Conservation (phyloP, 345 rosid species). For the Eucalyptus pauciflora region DNA sequence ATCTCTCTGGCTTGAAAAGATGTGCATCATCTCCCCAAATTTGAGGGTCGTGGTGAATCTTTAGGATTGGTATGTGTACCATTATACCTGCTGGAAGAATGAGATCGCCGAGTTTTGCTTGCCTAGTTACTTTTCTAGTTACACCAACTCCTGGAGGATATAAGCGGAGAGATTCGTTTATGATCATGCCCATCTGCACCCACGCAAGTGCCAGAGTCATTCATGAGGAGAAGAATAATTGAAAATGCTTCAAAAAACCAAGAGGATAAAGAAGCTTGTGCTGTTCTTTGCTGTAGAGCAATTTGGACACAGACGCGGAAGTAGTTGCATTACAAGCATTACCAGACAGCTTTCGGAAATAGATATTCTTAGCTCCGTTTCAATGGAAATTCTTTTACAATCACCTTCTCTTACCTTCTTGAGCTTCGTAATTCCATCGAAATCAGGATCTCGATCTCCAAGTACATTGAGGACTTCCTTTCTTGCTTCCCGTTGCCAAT, state of each 20-base stretch:
- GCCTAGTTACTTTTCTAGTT: background rate
- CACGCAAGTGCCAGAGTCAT: too few species aligned
- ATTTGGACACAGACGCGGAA: too few species aligned
- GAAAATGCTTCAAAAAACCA: too few species aligned
- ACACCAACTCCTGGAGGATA: background rate
- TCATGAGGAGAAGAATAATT: too few species aligned
- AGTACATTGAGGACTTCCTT: constrained; percentile 17
- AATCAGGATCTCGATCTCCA: background rate
- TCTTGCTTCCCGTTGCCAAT: constrained; percentile 28
- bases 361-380: too few species aligned
- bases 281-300: too few species aligned
- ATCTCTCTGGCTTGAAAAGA: constrained; percentile 35
- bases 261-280: too few species aligned
- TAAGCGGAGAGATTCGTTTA: background rate
- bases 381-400: background rate
- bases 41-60: constrained; percentile 17
- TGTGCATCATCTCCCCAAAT: constrained; percentile 37
- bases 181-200: constrained; percentile 11
- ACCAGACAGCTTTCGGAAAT: too few species aligned
- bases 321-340: too few species aligned
- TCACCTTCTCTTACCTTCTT: background rate
- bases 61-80: background rate
- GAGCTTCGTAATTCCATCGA: background rate
- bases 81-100: constrained; percentile 7
- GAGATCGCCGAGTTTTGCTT: constrained; percentile 11